These are phyloP conservation scores for Yamadazyma takamatsuzukensis DNA, from an alignment of 805 yeast species.

Conservation along the genomic window DNA sequence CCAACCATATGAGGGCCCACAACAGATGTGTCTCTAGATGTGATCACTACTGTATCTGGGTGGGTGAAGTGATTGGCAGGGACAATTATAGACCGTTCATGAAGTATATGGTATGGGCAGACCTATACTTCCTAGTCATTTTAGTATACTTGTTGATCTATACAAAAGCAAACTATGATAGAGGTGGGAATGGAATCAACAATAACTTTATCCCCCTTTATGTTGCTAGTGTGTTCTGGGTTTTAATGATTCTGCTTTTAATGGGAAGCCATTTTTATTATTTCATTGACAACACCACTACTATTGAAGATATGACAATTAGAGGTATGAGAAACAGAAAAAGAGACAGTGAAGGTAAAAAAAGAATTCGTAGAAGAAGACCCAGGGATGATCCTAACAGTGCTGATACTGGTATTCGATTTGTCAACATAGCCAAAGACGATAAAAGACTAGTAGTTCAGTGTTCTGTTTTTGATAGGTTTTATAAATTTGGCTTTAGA, in stretches of 20 bases:
- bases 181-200: slow-evolving; percentile 22
- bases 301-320: slow-evolving; percentile 53
- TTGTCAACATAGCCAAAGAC: slow-evolving; percentile 8
- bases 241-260: slow-evolving; percentile 43
- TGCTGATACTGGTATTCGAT: slow-evolving; percentile 4
- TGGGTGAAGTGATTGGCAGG: slow-evolving; percentile 70
- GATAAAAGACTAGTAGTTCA: slow-evolving; percentile 32
- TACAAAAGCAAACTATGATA: slow-evolving; percentile 13
- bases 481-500: slow-evolving; percentile 35
- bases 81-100: slow-evolving; percentile 59
- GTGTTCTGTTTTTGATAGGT: slow-evolving; percentile 24
- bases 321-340: slow-evolving; percentile 31
- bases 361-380: slow-evolving; percentile 4
- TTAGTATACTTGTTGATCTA: slow-evolving; percentile 22
- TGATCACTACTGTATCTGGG: slow-evolving; percentile 83
- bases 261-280: slow-evolving; percentile 42
- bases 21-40: slow-evolving; percentile 63
- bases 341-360: slow-evolving; percentile 9
- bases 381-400: slow-evolving; percentile 12
- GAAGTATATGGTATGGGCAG: slow-evolving; percentile 43
- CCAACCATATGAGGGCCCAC: slow-evolving; percentile 62
- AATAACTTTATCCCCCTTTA: slow-evolving; percentile 50
- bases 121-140: slow-evolving; percentile 28
- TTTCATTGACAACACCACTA: slow-evolving; percentile 47
- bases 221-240: slow-evolving; percentile 42